Evolutionary conservation across 73 alveolate species (phyloP), one percentile per base, ranked within the genome.

Genomic region (Paramecium caudatum): DNA sequence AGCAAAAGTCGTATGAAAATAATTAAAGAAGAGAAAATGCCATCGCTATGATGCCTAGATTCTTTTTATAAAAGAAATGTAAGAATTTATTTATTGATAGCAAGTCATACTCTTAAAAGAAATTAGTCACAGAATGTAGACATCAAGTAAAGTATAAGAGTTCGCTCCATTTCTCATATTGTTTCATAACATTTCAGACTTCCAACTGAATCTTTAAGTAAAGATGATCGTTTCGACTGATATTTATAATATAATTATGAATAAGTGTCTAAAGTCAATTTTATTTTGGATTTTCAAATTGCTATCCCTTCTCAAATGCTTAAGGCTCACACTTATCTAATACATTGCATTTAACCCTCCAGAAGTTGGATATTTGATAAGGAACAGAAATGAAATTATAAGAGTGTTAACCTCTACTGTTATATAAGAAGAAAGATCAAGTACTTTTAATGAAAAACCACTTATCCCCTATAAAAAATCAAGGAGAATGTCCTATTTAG

Each of bases 331-430:
- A 10, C 23, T 55, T 27, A 43, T 55, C 0, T 7, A 55, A 43
- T 55, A 55, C n/a, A 43, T 23, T 55, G 80, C 80, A 55, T 55
- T 55, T 43, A 55, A 55, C 6, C 80, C 80, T 0, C 80, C 80
- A 55, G 80, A 55, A 55, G 80, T 55, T 27, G 80, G 80, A 27
- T 55, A 55, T 55, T 55, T 55, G n/a, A 55, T 55, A 55, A 4
- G 80, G 30, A 55, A 55, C 80, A 55, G 80, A 55, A 55, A 55
- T 55, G 80, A 55, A 55, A 21, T 55, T 3, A 55, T 55, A 3
- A 55, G 30, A 27, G 6, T 43, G 12, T 10, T 23, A 0, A 55
- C 46, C 8, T 6, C n/a, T 21, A 27, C 80, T 4, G 46, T 21
- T 3, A 19, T 55, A 10, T 23, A 23, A 6, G 80, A 55, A 23